Evolutionary conservation across 352 stramenopile species (phyloP).

Genomic region (Globisporangium barbulae): DNA sequence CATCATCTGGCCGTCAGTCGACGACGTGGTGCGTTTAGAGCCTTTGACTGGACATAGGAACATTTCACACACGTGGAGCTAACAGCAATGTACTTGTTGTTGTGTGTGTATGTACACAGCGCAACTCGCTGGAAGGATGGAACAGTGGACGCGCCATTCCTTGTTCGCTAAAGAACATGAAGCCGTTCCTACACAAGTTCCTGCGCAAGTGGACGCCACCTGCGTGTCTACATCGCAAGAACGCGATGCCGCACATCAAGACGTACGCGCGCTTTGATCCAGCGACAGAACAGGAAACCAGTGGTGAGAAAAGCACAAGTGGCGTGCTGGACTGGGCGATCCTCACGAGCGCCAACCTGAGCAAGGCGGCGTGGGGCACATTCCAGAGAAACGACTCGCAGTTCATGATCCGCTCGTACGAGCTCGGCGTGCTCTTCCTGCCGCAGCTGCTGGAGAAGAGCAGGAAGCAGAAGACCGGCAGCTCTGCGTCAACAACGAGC

Average conservation of each 20-base stretch:
- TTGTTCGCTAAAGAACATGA: constrained; percentile 84
- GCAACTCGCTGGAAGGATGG: constrained; percentile 81
- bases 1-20: constrained; percentile 77
- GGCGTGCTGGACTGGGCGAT: constrained; percentile 65
- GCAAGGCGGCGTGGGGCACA: constrained; percentile 75
- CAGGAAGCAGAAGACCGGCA: not conserved
- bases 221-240: constrained; percentile 48
- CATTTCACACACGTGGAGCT: not conserved
- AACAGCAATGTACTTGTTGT: not conserved
- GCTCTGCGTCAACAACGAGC: not conserved
- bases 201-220: constrained; percentile 74
- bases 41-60: not conserved
- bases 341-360: constrained; percentile 80
- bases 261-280: constrained; percentile 63
- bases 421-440: constrained; percentile 76
- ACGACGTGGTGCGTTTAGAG: constrained; percentile 56
- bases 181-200: constrained; percentile 84
- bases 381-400: constrained; percentile 74
- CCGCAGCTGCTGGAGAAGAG: constrained; percentile 25
- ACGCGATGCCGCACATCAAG: constrained; percentile 86
- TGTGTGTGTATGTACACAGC: constrained; percentile 22
- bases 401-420: constrained; percentile 83
- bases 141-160: constrained; percentile 63
- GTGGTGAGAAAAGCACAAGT: not conserved
- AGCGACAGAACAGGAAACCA: constrained; percentile 8